Conservation (phyloP, 805 yeast genomes). For the Nakazawaea peltata region DNA sequence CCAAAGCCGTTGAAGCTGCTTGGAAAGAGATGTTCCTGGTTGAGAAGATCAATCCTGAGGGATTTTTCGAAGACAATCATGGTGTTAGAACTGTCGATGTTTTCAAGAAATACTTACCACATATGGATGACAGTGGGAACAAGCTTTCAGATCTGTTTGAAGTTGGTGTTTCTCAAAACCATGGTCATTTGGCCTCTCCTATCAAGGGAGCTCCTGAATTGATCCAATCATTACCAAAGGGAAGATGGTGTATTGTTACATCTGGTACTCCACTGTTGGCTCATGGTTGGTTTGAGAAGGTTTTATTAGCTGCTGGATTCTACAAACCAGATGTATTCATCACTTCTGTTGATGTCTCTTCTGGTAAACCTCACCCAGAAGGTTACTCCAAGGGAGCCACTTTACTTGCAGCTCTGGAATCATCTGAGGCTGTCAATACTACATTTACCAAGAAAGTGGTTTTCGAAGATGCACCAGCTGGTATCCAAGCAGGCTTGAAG, state of each 20-base stretch:
- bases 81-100: conserved; percentile 82
- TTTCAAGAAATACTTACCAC: conserved; percentile 66
- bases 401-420: conserved; percentile 27
- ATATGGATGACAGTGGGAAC: conserved; percentile 58
- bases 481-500: conserved; percentile 73
- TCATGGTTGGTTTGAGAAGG: conserved; percentile 62
- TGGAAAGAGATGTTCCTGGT: conserved; percentile 69
- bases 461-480: conserved; percentile 88
- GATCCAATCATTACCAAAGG: conserved; percentile 45
- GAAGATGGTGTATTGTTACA: conserved; percentile 83
- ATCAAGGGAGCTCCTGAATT: conserved; percentile 71
- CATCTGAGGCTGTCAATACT: conserved; percentile 14
- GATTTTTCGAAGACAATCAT: conserved; percentile 67
- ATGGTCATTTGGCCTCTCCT: conserved; percentile 65
- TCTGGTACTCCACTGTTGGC: conserved; percentile 77
- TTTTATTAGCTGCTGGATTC: conserved; percentile 40
- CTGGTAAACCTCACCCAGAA: conserved; percentile 84
- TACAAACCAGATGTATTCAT: conserved; percentile 65
- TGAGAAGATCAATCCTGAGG: conserved; percentile 60
- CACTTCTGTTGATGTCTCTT: conserved; percentile 70
- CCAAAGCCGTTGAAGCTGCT: conserved; percentile 73
- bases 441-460: conserved; percentile 40
- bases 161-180: conserved; percentile 60
- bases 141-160: conserved; percentile 47
- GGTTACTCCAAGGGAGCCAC: conserved; percentile 62